Evolutionary conservation across 2,329 filamentous ascomycete genomes (phyloP).

Genomic region (Aspergillus fumigatiaffinis): DNA sequence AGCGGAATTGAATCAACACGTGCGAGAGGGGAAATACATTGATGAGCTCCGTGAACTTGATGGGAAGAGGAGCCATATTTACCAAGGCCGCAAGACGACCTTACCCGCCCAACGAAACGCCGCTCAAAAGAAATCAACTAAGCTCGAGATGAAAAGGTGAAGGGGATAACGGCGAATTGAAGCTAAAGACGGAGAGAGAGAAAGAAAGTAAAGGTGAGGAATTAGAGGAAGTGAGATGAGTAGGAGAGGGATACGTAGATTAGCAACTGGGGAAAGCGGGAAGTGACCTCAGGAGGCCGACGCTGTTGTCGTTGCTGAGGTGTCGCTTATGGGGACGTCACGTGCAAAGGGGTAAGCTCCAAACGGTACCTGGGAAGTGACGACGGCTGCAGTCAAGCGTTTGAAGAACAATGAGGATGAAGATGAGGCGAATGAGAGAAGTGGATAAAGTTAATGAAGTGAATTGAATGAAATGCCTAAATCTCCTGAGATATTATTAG

Average conservation of each 20-base stretch:
- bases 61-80: conserved; percentile 66
- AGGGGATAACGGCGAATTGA: conserved; percentile 10
- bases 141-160: conserved; percentile 13
- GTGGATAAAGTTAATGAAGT: background rate
- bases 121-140: conserved; percentile 29
- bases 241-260: conserved; percentile 13
- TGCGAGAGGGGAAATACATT: conserved; percentile 55
- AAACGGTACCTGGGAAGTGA: conserved; percentile 11
- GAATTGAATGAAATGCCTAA: background rate
- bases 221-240: conserved; percentile 15
- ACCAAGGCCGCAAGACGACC: conserved; percentile 41
- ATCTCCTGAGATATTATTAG: too few species aligned
- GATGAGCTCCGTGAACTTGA: conserved; percentile 89
- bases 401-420: background rate
- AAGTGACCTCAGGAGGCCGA: conserved; percentile 40
- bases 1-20: background rate
- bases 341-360: conserved; percentile 25
- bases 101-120: conserved; percentile 41
- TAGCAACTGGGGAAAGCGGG: conserved; percentile 29
- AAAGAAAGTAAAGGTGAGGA: conserved; percentile 9
- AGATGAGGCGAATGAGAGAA: background rate
- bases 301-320: conserved; percentile 36
- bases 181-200: conserved; percentile 17
- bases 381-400: background rate
- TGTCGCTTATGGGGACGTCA: conserved; percentile 36